Conservation (phyloP, 306 rosid species). For the Rubus parviflorus region DNA sequence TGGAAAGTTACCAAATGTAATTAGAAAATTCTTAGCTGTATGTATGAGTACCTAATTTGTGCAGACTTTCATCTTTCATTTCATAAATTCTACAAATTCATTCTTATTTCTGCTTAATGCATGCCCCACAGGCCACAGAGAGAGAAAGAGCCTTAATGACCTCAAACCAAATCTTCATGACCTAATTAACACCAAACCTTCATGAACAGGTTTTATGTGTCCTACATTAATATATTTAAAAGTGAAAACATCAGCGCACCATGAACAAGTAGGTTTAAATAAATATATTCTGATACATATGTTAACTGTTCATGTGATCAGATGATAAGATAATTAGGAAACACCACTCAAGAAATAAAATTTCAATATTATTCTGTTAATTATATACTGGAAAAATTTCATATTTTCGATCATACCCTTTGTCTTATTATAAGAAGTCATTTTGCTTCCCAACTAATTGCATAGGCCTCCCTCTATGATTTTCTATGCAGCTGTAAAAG, state of each 20-base stretch:
- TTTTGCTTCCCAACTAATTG: neutral
- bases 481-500: slow-evolving; percentile 7
- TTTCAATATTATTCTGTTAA: neutral
- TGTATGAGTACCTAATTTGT: neutral
- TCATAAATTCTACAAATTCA: neutral
- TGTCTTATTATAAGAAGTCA: neutral
- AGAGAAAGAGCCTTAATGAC: neutral
- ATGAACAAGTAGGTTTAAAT: neutral
- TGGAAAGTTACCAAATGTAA: slow-evolving; percentile 3
- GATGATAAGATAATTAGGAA: slow-evolving; percentile 27
- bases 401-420: neutral
- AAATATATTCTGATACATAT: neutral
- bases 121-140: neutral
- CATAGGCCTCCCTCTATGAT: neutral
- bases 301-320: slow-evolving; percentile 5
- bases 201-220: slow-evolving; percentile 9
- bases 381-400: neutral
- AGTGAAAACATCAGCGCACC: slow-evolving; percentile 19
- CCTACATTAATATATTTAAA: slow-evolving; percentile 10
- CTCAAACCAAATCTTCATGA: slow-evolving; percentile 6
- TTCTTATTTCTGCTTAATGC: neutral
- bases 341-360: slow-evolving; percentile 14
- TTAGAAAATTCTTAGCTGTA: neutral
- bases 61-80: slow-evolving; percentile 13
- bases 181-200: slow-evolving; percentile 33